Base-by-base conservation (phyloP, 768 basidiomycete genomes). In the Suillus luteus region DNA sequence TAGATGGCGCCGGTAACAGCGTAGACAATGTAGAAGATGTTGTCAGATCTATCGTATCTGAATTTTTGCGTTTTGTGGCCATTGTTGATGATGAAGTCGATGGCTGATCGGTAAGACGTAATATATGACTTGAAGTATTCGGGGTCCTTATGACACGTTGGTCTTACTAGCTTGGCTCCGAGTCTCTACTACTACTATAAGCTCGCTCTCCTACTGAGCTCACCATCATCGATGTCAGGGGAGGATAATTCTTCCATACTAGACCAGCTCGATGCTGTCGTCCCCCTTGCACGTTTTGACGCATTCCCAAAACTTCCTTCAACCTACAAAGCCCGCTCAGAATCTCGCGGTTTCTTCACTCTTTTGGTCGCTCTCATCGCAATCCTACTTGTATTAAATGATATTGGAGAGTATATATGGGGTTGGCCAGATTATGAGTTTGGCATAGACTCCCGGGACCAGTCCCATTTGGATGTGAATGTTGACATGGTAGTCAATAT, bases 401-500 rank as follows among this genome's bases (percentile, higher is more conserved):
- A 99, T 71, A 76, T 96, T 49, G 88, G 88, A 57, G 96, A 98
- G 73, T 99, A 86, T 71, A 78, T 99, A 40, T 99, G 92, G 85
- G 96, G 96, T 51, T 96, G 95, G 86, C 90, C 93, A 8, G 91
- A 93, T 72, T 89, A 89, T 69, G 88, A 90, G 71, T 99, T 98
- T 76, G 89, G 86, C 67, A 89, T 99, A 59, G 96, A 98, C 72
- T 76, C 76, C 38, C 82, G 85, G 62, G 77, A 81, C 41, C 76
- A 76, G 12, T 86, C 83, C 65, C 87, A 81, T 60, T 80, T 99
- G 81, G 86, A 87, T 68, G 81, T 99, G 67, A 98, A 99, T 75
- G 83, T 99, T 61, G 96, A 99, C 78, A 77, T 98, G 78, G 86
- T 92, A 31, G 91, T 98, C 43, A 92, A 92, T 69, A 97, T 95